Conservation (phyloP, 768 basidiomycete genomes). For the Boletus insuetus region DNA sequence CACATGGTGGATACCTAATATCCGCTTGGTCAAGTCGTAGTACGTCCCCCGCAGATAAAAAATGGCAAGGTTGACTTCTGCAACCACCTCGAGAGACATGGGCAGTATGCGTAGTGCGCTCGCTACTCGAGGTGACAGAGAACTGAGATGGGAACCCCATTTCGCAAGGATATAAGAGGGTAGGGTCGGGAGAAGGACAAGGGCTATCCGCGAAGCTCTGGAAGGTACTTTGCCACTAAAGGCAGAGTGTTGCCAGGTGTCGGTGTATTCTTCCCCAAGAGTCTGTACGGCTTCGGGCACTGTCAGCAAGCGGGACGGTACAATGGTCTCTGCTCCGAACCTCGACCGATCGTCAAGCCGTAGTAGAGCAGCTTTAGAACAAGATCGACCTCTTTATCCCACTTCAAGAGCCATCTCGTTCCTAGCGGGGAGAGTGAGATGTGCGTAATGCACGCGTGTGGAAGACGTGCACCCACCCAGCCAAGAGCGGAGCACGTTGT, state of each 20-base stretch:
- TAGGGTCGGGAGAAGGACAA: slow-evolving; percentile 65
- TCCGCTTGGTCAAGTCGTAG: slow-evolving; percentile 66
- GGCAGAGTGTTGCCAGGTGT: slow-evolving; percentile 70
- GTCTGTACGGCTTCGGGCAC: slow-evolving; percentile 63
- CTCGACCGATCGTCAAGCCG: slow-evolving; percentile 70
- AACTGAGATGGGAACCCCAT: slow-evolving; percentile 41
- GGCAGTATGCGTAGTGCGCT: slow-evolving; percentile 40
- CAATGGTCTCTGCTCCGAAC: slow-evolving; percentile 37
- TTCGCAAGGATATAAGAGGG: slow-evolving; percentile 61
- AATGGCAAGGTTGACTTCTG: slow-evolving; percentile 73
- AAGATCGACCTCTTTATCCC: slow-evolving; percentile 80
- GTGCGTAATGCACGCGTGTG: background rate
- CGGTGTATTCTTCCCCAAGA: slow-evolving; percentile 89
- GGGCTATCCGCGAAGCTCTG: slow-evolving; percentile 41
- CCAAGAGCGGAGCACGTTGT: slow-evolving; percentile 72
- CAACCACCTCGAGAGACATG: slow-evolving; percentile 48
- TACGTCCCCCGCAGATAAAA: slow-evolving; percentile 84
- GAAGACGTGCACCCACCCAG: slow-evolving; percentile 49
- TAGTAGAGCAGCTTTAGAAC: slow-evolving; percentile 67
- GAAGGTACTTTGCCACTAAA: slow-evolving; percentile 42
- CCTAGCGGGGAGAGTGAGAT: slow-evolving; percentile 43
- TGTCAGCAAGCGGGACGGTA: slow-evolving; percentile 5
- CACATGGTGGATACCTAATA: slow-evolving; percentile 71
- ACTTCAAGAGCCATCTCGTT: slow-evolving; percentile 73
- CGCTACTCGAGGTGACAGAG: slow-evolving; percentile 32